A percentile compares a stretch with the other conserved stretches of the same genome.
Conservation (phyloP, 2,329 filamentous ascomycete species). For the Clonostachys rhizophaga region DNA sequence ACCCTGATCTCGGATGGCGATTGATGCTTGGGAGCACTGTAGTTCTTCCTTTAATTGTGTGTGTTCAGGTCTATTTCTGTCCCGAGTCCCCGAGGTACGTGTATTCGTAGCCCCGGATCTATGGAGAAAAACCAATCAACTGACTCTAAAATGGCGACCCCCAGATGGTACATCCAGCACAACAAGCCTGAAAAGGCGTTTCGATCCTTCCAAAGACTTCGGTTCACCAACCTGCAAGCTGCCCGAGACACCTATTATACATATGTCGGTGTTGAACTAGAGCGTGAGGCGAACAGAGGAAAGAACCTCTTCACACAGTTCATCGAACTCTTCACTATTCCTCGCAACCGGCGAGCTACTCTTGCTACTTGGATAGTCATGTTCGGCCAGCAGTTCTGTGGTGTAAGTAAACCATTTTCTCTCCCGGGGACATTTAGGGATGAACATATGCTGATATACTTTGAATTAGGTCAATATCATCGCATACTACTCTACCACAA, state of each 20-base stretch:
- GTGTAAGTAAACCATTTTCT: neutral
- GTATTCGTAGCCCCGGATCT: too few relatives aligned
- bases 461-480: slow-evolving; percentile 41
- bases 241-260: slow-evolving; percentile 47
- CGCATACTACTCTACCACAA: slow-evolving; percentile 48
- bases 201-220: slow-evolving; percentile 35
- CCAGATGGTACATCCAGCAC: slow-evolving; percentile 47
- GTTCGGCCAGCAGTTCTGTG: slow-evolving; percentile 27
- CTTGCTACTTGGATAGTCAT: slow-evolving; percentile 28
- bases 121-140: too few relatives aligned
- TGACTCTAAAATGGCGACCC: too few relatives aligned
- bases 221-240: slow-evolving; percentile 41
- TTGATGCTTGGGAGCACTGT: slow-evolving; percentile 45
- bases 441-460: too few relatives aligned
- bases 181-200: slow-evolving; percentile 38
- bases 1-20: slow-evolving; percentile 19
- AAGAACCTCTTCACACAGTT: slow-evolving; percentile 20
- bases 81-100: slow-evolving; percentile 43
- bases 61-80: slow-evolving; percentile 47
- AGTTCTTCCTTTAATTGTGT: slow-evolving; percentile 44
- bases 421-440: too few relatives aligned
- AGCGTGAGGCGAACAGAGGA: slow-evolving; percentile 15
- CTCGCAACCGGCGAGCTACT: slow-evolving; percentile 25
- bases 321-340: slow-evolving; percentile 28
- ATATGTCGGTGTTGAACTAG: slow-evolving; percentile 26